Percentiles rank a stretch among this genome's conserved stretches.
phyloP scores from a whole-genome alignment of 163 green algal species.

The Volvox carteri region DNA sequence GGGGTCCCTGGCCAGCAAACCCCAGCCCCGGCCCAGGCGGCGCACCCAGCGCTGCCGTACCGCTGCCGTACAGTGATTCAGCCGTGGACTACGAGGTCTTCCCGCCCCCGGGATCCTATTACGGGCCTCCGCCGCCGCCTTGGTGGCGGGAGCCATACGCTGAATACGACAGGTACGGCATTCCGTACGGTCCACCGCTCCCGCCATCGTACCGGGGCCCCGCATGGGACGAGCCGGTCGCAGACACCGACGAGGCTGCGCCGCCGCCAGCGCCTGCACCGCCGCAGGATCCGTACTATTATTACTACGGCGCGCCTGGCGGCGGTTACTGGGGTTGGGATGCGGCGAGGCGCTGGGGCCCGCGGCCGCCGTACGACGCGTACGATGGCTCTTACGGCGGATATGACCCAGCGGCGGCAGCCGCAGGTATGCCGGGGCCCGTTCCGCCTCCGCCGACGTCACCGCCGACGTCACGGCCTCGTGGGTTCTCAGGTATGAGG shows the following conservation, averaged over 20 bases:
- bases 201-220: not conserved
- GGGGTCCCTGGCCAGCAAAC: not conserved
- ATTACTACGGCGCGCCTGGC: conserved; percentile 5
- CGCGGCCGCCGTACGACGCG: not conserved
- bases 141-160: not conserved
- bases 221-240: not conserved
- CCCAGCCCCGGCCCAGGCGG: not conserved
- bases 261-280: not conserved
- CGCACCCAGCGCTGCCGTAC: not conserved
- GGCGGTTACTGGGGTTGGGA: not conserved
- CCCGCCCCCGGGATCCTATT: not conserved
- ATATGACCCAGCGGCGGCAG: not conserved
- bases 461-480: not conserved
- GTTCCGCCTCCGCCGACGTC: not conserved
- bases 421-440: not conserved
- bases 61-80: not conserved
- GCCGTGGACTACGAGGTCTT: not conserved
- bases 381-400: not conserved
- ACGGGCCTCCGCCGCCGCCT: conserved; percentile 18
- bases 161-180: conserved; percentile 1
- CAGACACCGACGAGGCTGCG: not conserved
- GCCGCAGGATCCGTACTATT: conserved; percentile 3
- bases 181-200: conserved; percentile 22
- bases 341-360: not conserved
- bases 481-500: not conserved